Percentiles rank a stretch among this genome's conserved stretches.
phyloP scores from a whole-genome alignment of 169 alveolate species.

The Cryptosporidium andersoni region DNA sequence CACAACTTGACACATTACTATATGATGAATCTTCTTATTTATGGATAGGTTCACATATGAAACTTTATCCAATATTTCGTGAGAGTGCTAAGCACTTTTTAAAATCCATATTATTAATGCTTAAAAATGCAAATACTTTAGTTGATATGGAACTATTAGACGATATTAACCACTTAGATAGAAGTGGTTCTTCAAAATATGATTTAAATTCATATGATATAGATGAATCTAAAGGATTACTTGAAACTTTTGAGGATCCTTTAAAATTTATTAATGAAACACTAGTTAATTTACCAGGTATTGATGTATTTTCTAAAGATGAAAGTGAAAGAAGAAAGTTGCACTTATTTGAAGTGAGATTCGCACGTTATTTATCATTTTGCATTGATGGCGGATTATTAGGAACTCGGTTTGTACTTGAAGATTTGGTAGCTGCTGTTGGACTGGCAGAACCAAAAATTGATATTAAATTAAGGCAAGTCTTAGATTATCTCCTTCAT shows the following conservation, averaged over 20 bases:
- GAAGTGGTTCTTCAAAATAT: conserved; percentile 41
- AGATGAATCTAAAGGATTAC: conserved; percentile 10
- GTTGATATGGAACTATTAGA: conserved; percentile 50
- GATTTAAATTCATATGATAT: neutral
- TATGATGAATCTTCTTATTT: conserved; percentile 60
- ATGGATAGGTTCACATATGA: conserved; percentile 50
- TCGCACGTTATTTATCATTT: conserved; percentile 59
- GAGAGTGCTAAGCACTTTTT: conserved; percentile 42
- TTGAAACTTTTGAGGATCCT: conserved; percentile 63
- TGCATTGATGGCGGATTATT: conserved; percentile 67
- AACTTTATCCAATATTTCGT: conserved; percentile 49
- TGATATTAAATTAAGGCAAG: conserved; percentile 59
- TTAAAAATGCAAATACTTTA: conserved; percentile 39
- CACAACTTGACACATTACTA: conserved; percentile 46
- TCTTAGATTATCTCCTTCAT: conserved; percentile 45
- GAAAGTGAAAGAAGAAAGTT: conserved; percentile 4
- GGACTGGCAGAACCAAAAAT: conserved; percentile 30
- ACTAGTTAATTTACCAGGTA: conserved; percentile 42
- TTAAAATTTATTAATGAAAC: conserved; percentile 61
- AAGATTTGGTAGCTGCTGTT: conserved; percentile 40
- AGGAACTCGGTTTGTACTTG: conserved; percentile 53
- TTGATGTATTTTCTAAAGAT: conserved; percentile 50
- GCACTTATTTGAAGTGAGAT: conserved; percentile 60
- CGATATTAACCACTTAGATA: conserved; percentile 44
- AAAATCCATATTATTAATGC: conserved; percentile 27